phyloP scores from a whole-genome alignment of 192 early-diverging fungal genomes.

The Backusella westeae region DNA sequence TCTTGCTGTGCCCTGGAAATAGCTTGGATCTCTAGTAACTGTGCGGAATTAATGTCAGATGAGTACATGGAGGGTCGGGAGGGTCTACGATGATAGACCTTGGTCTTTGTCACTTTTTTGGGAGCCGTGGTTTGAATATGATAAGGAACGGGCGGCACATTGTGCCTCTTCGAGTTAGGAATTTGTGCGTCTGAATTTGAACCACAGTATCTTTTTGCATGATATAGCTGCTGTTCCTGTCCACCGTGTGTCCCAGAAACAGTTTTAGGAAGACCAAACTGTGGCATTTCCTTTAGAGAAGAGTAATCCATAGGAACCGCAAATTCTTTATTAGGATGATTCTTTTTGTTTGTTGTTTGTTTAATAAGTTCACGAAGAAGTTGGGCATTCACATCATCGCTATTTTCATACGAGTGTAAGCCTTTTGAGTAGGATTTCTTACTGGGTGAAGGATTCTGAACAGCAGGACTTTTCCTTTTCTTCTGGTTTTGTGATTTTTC shows the following conservation, averaged over 20 bases:
- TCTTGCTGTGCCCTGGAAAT: slow-evolving; percentile 8
- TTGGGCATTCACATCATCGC: slow-evolving; percentile 6
- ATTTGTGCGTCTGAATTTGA: background rate
- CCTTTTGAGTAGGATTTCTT: background rate
- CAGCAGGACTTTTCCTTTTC: background rate
- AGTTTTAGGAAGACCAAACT: background rate
- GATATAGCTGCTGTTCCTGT: background rate
- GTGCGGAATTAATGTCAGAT: background rate
- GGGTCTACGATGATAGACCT: background rate
- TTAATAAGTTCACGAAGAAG: slow-evolving; percentile 8
- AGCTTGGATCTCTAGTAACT: slow-evolving; percentile 9
- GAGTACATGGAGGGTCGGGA: slow-evolving; percentile 9
- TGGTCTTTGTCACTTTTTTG: background rate
- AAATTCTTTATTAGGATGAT: background rate
- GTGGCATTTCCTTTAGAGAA: background rate
- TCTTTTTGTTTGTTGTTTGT: slow-evolving; percentile 7
- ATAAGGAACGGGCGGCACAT: background rate
- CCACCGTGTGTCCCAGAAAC: background rate
- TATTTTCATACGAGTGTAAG: background rate
- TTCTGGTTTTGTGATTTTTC: background rate
- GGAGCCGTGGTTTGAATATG: background rate
- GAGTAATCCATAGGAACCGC: background rate
- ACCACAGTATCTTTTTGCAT: background rate
- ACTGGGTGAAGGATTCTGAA: background rate
- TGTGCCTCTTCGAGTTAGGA: background rate